Conservation (phyloP, 2,329 filamentous ascomycete genomes). For the Ophiognomonia clavigignenti-juglandacearum region DNA sequence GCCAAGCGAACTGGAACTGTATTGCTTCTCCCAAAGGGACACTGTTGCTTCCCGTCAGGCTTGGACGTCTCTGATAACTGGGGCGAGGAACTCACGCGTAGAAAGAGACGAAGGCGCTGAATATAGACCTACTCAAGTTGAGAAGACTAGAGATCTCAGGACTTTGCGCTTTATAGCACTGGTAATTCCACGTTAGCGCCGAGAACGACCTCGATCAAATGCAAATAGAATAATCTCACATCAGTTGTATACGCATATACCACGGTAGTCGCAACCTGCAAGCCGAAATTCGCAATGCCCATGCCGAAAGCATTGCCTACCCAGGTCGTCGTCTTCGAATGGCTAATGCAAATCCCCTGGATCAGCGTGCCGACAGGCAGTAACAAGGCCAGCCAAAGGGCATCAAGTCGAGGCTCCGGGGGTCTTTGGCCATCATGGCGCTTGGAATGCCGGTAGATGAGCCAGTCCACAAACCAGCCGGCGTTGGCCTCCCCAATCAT, state of each 20-base stretch:
- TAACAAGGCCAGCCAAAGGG: conserved; percentile 24
- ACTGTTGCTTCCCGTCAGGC: conserved; percentile 1
- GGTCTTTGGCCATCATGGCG: conserved; percentile 21
- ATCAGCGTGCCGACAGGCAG: conserved; percentile 23
- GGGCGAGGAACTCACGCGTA: conserved; percentile 20
- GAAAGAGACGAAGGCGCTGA: conserved; percentile 28
- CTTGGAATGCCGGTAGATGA: conserved; percentile 24
- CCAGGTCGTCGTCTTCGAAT: conserved; percentile 28
- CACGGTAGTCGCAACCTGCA: conserved; percentile 30
- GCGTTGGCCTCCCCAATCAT: conserved; percentile 23
- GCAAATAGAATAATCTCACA: conserved; percentile 7
- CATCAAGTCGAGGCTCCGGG: conserved; percentile 28
- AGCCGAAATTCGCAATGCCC: conserved; percentile 27
- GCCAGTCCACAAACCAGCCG: conserved; percentile 24
- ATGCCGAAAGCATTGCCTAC: conserved; percentile 31
- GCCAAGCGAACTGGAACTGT: conserved; percentile 25
- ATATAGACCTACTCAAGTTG: conserved; percentile 28
- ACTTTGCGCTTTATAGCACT: conserved; percentile 30
- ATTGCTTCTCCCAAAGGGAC: conserved; percentile 24
- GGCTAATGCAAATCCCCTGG: conserved; percentile 20
- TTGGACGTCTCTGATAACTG: not conserved
- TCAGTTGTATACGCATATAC: conserved; percentile 30
- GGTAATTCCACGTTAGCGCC: not conserved
- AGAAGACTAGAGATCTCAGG: conserved; percentile 29
- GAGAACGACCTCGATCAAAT: not conserved